Base-by-base conservation (phyloP, 2,329 filamentous ascomycete genomes). In the Diaporthe australafricana region DNA sequence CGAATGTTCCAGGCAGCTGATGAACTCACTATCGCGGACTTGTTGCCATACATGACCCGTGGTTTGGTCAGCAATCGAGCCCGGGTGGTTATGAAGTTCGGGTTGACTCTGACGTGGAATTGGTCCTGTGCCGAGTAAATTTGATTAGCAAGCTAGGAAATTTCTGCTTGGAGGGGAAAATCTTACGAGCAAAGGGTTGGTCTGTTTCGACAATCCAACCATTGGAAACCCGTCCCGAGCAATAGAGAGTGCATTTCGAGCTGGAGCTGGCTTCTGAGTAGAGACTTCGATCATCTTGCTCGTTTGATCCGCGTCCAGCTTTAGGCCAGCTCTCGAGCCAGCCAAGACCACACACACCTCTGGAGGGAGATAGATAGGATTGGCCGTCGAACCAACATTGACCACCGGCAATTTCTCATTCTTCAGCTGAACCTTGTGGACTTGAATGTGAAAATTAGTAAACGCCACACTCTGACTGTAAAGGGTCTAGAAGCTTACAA, bases 251-350 rank as follows among this genome's bases (percentile, higher is more conserved):
- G 87, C 88, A 77, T 92, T 93, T 8, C 84, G 79, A 1, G 79
- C 81, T 0, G 91, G 91, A 1, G 79, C 81, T 0, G 91, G 91
- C 6, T 76, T 79, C 17, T 87, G 84, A 22, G 89, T 88, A 2
- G 91, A 89, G 76, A 91, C 90, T 0, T 75, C 77, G 40, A 92
- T 87, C 89, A 93, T 92, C 1, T 83, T 74, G 2, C 82, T 79
- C 0, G 89, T 91, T 75, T 93, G 89, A 0, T 79, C 75, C 0
- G 85, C 80, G 20, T 80, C 81, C 6, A 93, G 83, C 70, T 87
- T 84, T 14, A 57, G 16, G 5, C n/a, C 6, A 3, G 81, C 78
- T 6, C 82, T 84, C 77, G 92, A 90, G 0, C 90, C 90, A 12
- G 86, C 82, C 2, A 87, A 71, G 1, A 93, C 85, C 0, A 76